phyloP scores from a whole-genome alignment of 352 stramenopile species.

The Thalassiosira gravida region DNA sequence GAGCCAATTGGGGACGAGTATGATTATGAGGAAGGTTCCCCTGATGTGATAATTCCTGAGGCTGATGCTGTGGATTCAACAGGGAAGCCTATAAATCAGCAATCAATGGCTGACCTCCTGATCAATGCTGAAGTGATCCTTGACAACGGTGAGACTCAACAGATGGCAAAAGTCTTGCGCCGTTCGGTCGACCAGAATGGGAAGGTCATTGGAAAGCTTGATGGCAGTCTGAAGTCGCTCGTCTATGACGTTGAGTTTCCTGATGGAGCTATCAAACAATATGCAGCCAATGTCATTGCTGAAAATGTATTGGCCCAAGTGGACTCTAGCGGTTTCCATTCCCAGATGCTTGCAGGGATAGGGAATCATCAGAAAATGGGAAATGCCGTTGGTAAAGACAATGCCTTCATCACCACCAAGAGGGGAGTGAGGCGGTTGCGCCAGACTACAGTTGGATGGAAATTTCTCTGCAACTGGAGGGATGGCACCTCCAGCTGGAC shows the following conservation, averaged over 20 bases:
- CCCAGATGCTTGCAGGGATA: slow-evolving; percentile 37
- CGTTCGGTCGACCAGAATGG: slow-evolving; percentile 31
- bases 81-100: slow-evolving; percentile 27
- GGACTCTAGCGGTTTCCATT: slow-evolving; percentile 33
- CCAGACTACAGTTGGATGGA: slow-evolving; percentile 56
- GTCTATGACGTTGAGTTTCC: slow-evolving; percentile 52
- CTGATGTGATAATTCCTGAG: slow-evolving; percentile 7
- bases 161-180: slow-evolving; percentile 4
- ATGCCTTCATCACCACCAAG: slow-evolving; percentile 43
- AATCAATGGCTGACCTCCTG: slow-evolving; percentile 21
- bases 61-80: slow-evolving; percentile 24
- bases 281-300: slow-evolving; percentile 61
- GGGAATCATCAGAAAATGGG: slow-evolving; percentile 36
- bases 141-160: neutral
- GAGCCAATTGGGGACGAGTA: neutral
- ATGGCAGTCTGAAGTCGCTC: slow-evolving; percentile 52
- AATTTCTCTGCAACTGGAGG: slow-evolving; percentile 49
- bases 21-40: slow-evolving; percentile 7
- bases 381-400: slow-evolving; percentile 30
- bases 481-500: slow-evolving; percentile 47
- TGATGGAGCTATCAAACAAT: slow-evolving; percentile 51
- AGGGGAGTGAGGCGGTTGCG: slow-evolving; percentile 17
- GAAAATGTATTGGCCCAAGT: slow-evolving; percentile 51
- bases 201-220: slow-evolving; percentile 26
- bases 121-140: slow-evolving; percentile 31